Percentiles rank a stretch among this genome's conserved stretches.
Conservation (phyloP, 2,329 filamentous ascomycete species). For the Neofusicoccum sp. region DNA sequence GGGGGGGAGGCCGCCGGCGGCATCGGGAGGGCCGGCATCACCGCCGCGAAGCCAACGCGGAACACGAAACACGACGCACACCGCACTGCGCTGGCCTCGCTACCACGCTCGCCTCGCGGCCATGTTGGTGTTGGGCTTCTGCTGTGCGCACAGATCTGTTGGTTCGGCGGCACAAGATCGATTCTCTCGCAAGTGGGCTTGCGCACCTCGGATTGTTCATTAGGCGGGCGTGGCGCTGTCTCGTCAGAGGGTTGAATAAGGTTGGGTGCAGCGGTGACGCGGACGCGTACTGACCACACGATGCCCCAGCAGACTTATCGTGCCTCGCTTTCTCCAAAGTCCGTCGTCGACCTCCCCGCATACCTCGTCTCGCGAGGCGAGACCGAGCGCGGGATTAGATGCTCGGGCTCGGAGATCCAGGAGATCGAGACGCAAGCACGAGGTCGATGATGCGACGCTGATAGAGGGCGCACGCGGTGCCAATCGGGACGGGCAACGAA, state of each 20-base stretch:
- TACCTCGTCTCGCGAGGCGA: background rate
- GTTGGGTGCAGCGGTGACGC: background rate
- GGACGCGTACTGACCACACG: background rate
- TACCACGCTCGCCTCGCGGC: background rate
- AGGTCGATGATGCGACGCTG: background rate
- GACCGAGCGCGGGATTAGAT: background rate
- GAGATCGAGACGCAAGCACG: background rate
- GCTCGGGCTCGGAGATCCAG: background rate
- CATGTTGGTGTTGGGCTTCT: background rate
- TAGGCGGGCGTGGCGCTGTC: background rate
- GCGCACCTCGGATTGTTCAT: background rate
- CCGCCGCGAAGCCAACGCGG: background rate
- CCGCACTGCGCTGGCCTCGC: background rate
- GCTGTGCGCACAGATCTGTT: background rate
- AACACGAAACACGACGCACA: background rate
- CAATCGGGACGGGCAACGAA: conserved; percentile 4
- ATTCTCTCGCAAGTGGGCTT: background rate
- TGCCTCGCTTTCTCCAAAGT: too few species aligned
- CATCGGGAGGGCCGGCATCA: background rate
- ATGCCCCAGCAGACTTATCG: background rate
- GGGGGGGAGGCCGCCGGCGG: background rate
- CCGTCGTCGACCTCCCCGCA: background rate
- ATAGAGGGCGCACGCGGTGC: background rate
- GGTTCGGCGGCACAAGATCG: background rate
- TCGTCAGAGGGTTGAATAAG: background rate